These are phyloP conservation scores for Draba incana DNA, from an alignment of 345 rosid genomes.

Conservation along the genomic window DNA sequence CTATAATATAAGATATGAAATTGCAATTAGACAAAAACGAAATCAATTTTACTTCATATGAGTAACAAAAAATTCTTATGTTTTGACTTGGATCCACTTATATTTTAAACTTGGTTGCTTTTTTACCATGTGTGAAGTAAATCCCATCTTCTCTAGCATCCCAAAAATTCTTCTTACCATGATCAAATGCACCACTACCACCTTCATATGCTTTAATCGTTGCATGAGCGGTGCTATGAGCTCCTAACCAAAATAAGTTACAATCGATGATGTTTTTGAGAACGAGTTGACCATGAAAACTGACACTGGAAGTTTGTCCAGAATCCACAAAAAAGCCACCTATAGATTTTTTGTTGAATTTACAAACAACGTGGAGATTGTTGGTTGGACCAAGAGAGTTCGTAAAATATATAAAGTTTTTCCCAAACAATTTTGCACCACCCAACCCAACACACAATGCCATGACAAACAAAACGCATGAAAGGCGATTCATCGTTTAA, in stretches of 20 bases:
- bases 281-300: conserved; percentile 1
- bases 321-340: background rate
- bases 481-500: background rate
- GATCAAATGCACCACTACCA: background rate
- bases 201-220: background rate
- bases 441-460: background rate
- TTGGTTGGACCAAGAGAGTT: background rate
- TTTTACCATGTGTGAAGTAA: conserved; percentile 6
- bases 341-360: background rate
- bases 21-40: too few relatives aligned
- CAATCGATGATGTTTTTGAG: background rate
- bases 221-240: background rate
- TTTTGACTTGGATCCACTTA: background rate
- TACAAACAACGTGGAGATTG: background rate
- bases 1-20: too few relatives aligned
- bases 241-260: too few relatives aligned
- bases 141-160: too few relatives aligned
- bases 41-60: too few relatives aligned
- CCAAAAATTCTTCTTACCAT: background rate
- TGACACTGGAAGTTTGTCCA: background rate
- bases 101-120: background rate
- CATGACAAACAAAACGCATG: background rate
- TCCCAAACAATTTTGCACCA: background rate
- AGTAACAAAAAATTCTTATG: background rate
- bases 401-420: background rate